phyloP scores from a whole-genome alignment of 2,329 filamentous ascomycete species.

The Pyricularia sp. region DNA sequence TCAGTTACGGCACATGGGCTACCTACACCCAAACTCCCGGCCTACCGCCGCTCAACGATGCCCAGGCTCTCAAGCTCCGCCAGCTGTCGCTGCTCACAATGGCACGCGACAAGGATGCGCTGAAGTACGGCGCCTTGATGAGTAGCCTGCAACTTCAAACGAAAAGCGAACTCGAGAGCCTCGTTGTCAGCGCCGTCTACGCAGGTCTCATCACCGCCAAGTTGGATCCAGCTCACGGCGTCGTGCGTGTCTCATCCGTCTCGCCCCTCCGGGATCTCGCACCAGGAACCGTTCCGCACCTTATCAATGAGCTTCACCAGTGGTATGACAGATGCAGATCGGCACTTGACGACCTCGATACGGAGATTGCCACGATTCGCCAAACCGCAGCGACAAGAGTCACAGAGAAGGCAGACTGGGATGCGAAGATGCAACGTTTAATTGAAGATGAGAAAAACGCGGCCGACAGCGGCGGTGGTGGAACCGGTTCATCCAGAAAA shows the following conservation, averaged over 20 bases:
- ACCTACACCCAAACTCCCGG: slow-evolving; percentile 46
- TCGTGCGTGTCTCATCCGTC: slow-evolving; percentile 70
- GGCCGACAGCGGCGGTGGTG: slow-evolving; percentile 13
- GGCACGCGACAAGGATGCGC: slow-evolving; percentile 54
- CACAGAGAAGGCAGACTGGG: slow-evolving; percentile 36
- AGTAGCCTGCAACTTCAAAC: slow-evolving; percentile 56
- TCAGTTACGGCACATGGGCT: slow-evolving; percentile 84
- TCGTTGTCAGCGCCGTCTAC: slow-evolving; percentile 84
- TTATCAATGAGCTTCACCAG: slow-evolving; percentile 57
- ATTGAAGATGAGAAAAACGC: slow-evolving; percentile 32
- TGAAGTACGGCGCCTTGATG: slow-evolving; percentile 67
- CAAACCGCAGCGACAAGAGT: slow-evolving; percentile 44
- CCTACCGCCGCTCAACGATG: slow-evolving; percentile 62
- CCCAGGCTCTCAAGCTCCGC: slow-evolving; percentile 76
- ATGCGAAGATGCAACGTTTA: slow-evolving; percentile 37
- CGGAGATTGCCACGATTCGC: slow-evolving; percentile 61
- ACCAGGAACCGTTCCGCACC: slow-evolving; percentile 58
- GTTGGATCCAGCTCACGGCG: slow-evolving; percentile 67
- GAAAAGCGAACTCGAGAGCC: slow-evolving; percentile 66
- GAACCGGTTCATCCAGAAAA: slow-evolving; percentile 10
- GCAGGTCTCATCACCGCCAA: slow-evolving; percentile 72
- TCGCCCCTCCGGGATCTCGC: slow-evolving; percentile 79
- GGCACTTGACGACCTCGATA: slow-evolving; percentile 67
- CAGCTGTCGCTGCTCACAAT: slow-evolving; percentile 84
- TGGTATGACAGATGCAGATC: slow-evolving; percentile 74